Evolutionary conservation across 768 basidiomycete genomes (phyloP).

Genomic region (Psilocybe cubensis): DNA sequence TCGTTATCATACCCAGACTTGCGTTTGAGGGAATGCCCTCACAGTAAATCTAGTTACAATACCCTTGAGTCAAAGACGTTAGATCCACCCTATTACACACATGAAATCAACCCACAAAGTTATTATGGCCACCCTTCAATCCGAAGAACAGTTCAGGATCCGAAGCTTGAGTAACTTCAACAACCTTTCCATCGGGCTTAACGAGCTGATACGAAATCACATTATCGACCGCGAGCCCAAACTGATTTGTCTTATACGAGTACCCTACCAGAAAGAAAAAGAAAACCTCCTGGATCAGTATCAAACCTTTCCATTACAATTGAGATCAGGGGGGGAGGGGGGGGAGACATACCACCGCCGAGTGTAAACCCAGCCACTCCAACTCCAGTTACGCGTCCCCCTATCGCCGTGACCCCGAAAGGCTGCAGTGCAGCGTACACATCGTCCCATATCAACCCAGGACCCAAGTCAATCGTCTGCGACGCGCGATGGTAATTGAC

Average conservation of each 20-base stretch:
- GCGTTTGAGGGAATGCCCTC: slow-evolving; percentile 43
- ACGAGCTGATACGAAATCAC: slow-evolving; percentile 59
- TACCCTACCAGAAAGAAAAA: slow-evolving; percentile 43
- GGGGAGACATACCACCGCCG: slow-evolving; percentile 53
- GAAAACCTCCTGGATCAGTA: not conserved
- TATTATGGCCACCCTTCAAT: slow-evolving; percentile 59
- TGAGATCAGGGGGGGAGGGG: too few species aligned
- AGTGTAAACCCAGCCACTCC: slow-evolving; percentile 63
- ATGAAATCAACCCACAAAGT: slow-evolving; percentile 40
- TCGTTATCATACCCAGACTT: slow-evolving; percentile 22
- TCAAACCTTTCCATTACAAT: too few species aligned
- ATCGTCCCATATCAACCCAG: slow-evolving; percentile 66
- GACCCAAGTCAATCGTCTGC: slow-evolving; percentile 44
- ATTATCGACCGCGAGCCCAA: slow-evolving; percentile 60
- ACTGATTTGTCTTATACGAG: slow-evolving; percentile 65
- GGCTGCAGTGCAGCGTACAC: slow-evolving; percentile 57
- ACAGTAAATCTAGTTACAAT: slow-evolving; percentile 53
- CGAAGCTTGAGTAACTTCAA: slow-evolving; percentile 33
- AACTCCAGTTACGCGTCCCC: slow-evolving; percentile 59
- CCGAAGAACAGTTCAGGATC: slow-evolving; percentile 46
- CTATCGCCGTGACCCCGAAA: slow-evolving; percentile 55
- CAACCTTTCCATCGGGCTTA: slow-evolving; percentile 51
- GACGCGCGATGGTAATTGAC: slow-evolving; percentile 43
- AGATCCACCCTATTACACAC: too few species aligned
- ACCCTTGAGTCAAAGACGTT: slow-evolving; percentile 32